These are phyloP conservation scores for Beta lomatogona DNA, from an alignment of 179 eudicot species.

Conservation along the genomic window DNA sequence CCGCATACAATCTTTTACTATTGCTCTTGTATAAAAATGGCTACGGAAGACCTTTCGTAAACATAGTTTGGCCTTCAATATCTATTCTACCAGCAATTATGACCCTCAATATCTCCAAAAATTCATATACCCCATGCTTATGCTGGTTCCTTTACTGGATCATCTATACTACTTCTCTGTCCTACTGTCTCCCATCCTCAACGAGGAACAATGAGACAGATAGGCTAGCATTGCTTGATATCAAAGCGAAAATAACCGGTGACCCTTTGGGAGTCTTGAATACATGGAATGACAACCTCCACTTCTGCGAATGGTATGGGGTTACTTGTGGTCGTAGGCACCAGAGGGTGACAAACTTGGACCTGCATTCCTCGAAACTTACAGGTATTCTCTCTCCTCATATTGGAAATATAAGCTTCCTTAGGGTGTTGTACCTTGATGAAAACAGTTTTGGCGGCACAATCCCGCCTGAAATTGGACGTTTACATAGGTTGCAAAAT, in stretches of 20 bases:
- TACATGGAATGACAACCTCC: constrained; percentile 28
- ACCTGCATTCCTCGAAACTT: constrained; percentile 10
- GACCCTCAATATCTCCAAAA: too few relatives aligned
- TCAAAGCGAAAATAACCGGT: constrained; percentile 20
- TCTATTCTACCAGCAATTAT: too few relatives aligned
- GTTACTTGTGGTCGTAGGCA: constrained; percentile 8
- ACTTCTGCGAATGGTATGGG: constrained; percentile 27
- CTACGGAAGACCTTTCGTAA: too few relatives aligned
- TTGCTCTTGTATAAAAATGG: too few relatives aligned
- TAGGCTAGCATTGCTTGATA: not conserved
- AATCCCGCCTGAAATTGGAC: constrained; percentile 26
- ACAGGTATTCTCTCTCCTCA: constrained; percentile 27
- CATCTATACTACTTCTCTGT: not conserved
- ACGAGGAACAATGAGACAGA: constrained; percentile 21
- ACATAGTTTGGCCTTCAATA: too few relatives aligned
- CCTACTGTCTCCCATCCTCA: not conserved
- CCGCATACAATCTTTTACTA: too few relatives aligned
- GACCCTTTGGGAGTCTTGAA: constrained; percentile 22
- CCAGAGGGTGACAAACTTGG: not conserved
- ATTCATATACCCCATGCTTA: too few relatives aligned
- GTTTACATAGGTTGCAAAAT: constrained; percentile 10
- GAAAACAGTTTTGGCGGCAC: constrained; percentile 12
- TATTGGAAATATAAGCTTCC: constrained; percentile 26
- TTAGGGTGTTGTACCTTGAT: not conserved
- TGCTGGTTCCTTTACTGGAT: constrained; percentile 6